Base-by-base conservation (phyloP, 2,329 filamentous ascomycete genomes). In the Lachnellula hyalina region DNA sequence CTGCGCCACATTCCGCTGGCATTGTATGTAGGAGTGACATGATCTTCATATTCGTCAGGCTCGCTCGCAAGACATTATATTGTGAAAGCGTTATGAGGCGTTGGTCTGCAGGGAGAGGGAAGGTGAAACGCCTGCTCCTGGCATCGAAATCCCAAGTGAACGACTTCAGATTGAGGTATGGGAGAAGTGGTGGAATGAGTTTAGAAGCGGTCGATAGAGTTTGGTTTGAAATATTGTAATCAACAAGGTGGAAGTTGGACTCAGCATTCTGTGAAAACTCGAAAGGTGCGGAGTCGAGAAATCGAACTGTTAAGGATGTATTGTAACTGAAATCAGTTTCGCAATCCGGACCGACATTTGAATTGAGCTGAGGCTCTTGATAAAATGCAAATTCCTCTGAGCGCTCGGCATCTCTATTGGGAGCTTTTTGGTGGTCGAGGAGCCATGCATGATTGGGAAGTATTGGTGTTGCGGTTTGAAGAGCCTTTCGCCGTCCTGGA, bases 1-100 rank as follows among this genome's bases (percentile, higher is more conserved):
- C 52, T n/a, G 40, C 40, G n/a, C 41, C 23, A 42, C 56, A 55
- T 36, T 50, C 41, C 9, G 34, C 23, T 8, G 56, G 50, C 15
- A 55, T 19, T 19, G 15, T 36, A 32, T 52, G 28, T 14, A 53
- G 23, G 38, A 53, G 53, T 15, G 45, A 47, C 23, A 57, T 42
- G 47, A 57, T 51, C 14, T 49, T 45, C 54, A 61, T 60, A 56
- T 61, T 59, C 28, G 44, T 50, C 19, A 53, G 53, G 46, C 53
- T 54, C 40, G 53, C 57, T 47, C 51, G 58, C 36, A 58, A 52
- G 45, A 56, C 57, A 38, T 59, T 59, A 25, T 57, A 59, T 42
- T 57, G 54, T 23, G 52, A 47, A 8, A 57, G 44, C 11, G 51
- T 51, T 25, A 56, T 55, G 40, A 58, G 49, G n/a, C 51, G 52